Percentiles rank a stretch among this genome's conserved stretches.
Conservation (phyloP, 257 asterid species). For the Gynochthodes officinalis region DNA sequence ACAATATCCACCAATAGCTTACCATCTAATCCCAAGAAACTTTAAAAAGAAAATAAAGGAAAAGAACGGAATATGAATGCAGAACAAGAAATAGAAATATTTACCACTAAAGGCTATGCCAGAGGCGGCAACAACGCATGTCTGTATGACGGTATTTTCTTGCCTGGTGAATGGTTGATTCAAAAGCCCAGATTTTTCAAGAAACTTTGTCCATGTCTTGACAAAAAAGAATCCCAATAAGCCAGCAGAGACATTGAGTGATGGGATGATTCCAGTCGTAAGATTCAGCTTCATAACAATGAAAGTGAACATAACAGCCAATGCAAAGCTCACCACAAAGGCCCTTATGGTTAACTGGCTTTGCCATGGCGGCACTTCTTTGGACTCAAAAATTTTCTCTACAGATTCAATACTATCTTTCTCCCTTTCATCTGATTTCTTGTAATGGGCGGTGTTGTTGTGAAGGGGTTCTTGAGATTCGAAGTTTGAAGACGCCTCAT, state of each 20-base stretch:
- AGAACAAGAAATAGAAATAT: not conserved
- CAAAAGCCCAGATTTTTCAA: constrained; percentile 62
- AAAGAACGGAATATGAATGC: not conserved
- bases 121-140: constrained; percentile 90
- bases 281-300: constrained; percentile 89
- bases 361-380: constrained; percentile 86
- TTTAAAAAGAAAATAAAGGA: not conserved
- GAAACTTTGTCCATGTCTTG: constrained; percentile 70
- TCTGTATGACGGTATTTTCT: constrained; percentile 91
- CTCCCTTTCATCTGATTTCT: constrained; percentile 17
- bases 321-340: constrained; percentile 54
- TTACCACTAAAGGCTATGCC: constrained; percentile 97
- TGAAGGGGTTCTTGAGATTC: not conserved
- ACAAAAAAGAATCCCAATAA: constrained; percentile 90
- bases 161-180: constrained; percentile 86
- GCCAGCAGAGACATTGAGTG: constrained; percentile 90
- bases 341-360: constrained; percentile 78
- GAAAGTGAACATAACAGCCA: constrained; percentile 72
- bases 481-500: not conserved
- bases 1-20: too few species aligned
- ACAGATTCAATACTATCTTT: constrained; percentile 35
- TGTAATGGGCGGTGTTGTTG: not conserved
- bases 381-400: constrained; percentile 68
- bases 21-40: not conserved
- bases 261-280: constrained; percentile 90